Evolutionary conservation across 768 basidiomycete genomes (phyloP), one percentile per base, ranked within the genome.

Genomic region (Scleroderma citrinum): DNA sequence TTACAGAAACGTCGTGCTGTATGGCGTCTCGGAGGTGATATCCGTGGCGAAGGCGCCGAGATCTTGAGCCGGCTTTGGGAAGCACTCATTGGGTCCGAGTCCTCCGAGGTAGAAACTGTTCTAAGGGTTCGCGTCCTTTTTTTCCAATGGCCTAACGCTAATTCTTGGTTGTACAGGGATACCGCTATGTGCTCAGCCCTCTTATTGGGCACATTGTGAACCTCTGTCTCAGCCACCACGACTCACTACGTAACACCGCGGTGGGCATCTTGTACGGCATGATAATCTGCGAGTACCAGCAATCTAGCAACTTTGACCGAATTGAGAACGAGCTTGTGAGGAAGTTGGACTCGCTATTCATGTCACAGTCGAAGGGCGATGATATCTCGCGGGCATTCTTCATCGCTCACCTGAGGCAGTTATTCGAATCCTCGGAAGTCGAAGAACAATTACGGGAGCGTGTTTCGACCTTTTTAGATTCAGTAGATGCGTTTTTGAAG

Each of bases 1-100:
- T 42, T 41, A 30, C 50, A 96, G 90, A 92, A 92, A 83, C 87
- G 92, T 36, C 83, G 94, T 37, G 89, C 94, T 3, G 89, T 94
- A 10, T 97, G 94, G 94, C 81, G 91, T 32, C 79, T 97, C n/a
- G 92, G 89, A 5, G 93, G 93, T 23, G 95, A 98, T 68, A 82
- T 97, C 59, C 81, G 95, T 20, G 93, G 92, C 10, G 89, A 95
- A 64, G 94, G 92, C 14, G 87, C 92, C 2, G 72, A 79, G 6
- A 82, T 95, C 48, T 66, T 97, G 39, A 67, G 86, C 14, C 81
- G 76, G 29, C 70, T 94, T 5, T 98, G 95, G 95, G 81, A 87
- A 58, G 81, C 88, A 2, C 75, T 98, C 19, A 89, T 85, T 3
- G 86, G 84, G 79, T 79, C 82, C 6, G 82, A 87, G 52, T 73